Evolutionary conservation across 306 rosid species (phyloP), one percentile per base, ranked within the genome.

Genomic region (Vigna radiata): DNA sequence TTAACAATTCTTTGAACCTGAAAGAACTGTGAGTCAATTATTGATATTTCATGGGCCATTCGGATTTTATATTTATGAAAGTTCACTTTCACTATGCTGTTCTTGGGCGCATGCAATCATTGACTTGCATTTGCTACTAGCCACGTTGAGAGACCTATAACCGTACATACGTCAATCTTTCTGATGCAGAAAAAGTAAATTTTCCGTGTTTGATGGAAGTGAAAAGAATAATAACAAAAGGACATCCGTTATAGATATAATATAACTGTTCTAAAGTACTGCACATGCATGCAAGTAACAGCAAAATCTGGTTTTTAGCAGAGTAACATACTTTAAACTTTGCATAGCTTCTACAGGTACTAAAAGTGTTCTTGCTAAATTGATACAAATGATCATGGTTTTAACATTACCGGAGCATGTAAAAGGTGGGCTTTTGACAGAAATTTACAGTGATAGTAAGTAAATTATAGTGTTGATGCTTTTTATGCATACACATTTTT

Each of bases 41-140:
- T n/a, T 63, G 15, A 60, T 48, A 18, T 82, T 55, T 77, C 60
- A 13, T 27, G 50, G 74, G 74, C 83, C 79, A 76, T 52, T 19
- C 18, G 14, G 33, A 21, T 76, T 59, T 47, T 72, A 23, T 58
- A 65, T 74, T 36, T 56, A 33, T 69, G 77, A 18, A 29, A 54
- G 61, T 62, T 83, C 85, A 72, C 37, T 79, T 71, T 77, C 81
- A 61, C 21, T 18, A 29, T 77, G 79, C 4, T 67, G 62, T 59
- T 48, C 10, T 54, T 48, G 54, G 63, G 52, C 58, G 54, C 41
- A 39, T 58, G 50, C 58, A 37, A 66, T 82, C 72, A 77, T 82
- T 65, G 11, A 75, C 55, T 66, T 77, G 33, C 67, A 70, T 70
- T 10, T 46, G 55, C 41, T 75, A 72, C 55, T 27, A 7, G 43